Evolutionary conservation across 306 rosid species (phyloP).

Genomic region (Malus sieversii): DNA sequence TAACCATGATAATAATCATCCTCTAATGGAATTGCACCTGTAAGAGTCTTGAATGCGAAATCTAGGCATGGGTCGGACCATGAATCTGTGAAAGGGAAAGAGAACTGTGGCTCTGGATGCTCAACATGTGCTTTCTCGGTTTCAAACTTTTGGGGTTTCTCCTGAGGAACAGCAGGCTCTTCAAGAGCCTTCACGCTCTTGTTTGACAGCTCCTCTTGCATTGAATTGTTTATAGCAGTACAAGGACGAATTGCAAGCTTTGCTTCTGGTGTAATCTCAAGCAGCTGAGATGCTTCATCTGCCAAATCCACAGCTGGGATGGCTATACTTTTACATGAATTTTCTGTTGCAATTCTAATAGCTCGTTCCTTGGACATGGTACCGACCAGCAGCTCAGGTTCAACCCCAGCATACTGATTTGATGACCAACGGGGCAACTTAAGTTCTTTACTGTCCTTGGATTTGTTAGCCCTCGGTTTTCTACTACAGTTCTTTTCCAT

Average conservation of each 20-base stretch:
- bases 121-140: conserved; percentile 28
- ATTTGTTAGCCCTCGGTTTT: conserved; percentile 28
- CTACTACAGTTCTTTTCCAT: conserved; percentile 24
- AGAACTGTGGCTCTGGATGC: conserved; percentile 37
- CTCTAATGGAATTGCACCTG: conserved; percentile 70
- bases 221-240: conserved; percentile 1
- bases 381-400: conserved; percentile 47
- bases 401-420: conserved; percentile 47
- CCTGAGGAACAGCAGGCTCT: conserved; percentile 11
- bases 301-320: conserved; percentile 15
- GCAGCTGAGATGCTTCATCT: conserved; percentile 24
- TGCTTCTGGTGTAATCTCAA: conserved; percentile 10
- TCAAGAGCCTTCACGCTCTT: conserved; percentile 23
- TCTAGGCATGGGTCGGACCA: conserved; percentile 90
- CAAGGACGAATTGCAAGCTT: conserved; percentile 10
- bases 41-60: conserved; percentile 74
- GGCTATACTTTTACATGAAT: conserved; percentile 17
- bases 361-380: conserved; percentile 34
- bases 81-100: conserved; percentile 64
- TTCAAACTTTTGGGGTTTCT: conserved; percentile 26
- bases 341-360: conserved; percentile 31
- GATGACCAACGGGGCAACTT: conserved; percentile 37
- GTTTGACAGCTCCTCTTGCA: conserved; percentile 19
- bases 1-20: conserved; percentile 48
- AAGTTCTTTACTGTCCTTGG: conserved; percentile 37